These are phyloP conservation scores for Prosopis cineraria DNA, from an alignment of 306 rosid species.

Conservation along the genomic window DNA sequence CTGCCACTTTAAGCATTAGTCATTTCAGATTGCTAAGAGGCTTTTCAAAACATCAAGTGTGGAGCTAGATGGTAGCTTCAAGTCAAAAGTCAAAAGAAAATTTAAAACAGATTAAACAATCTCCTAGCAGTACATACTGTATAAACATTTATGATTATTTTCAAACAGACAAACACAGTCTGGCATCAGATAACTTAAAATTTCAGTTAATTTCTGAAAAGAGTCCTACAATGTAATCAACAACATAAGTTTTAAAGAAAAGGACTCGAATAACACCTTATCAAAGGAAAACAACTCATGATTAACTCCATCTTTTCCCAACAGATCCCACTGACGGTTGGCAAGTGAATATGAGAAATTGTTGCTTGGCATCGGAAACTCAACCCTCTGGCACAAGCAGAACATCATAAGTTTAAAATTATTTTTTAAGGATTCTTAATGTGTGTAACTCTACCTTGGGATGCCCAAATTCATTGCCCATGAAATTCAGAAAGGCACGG, in stretches of 20 bases:
- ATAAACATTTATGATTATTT: slow-evolving; percentile 18
- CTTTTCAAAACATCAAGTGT: not conserved
- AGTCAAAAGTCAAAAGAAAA: slow-evolving; percentile 9
- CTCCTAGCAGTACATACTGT: slow-evolving; percentile 19
- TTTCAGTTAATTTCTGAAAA: slow-evolving; percentile 21
- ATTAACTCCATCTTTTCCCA: slow-evolving; percentile 59
- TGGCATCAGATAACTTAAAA: not conserved
- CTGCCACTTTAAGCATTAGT: slow-evolving; percentile 13
- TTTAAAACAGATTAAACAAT: slow-evolving; percentile 31
- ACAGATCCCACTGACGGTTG: slow-evolving; percentile 84
- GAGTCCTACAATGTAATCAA: slow-evolving; percentile 20
- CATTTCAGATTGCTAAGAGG: slow-evolving; percentile 19
- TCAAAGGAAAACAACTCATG: slow-evolving; percentile 67
- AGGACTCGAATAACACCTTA: slow-evolving; percentile 52
- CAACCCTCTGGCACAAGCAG: slow-evolving; percentile 65
- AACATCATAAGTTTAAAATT: slow-evolving; percentile 38
- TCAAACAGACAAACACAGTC: not conserved
- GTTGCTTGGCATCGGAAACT: slow-evolving; percentile 86
- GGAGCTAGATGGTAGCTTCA: slow-evolving; percentile 17
- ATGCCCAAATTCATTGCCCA: slow-evolving; percentile 99
- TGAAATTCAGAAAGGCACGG: slow-evolving; percentile 88
- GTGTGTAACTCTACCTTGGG: slow-evolving; percentile 63
- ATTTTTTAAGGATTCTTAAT: slow-evolving; percentile 15
- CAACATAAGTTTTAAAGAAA: slow-evolving; percentile 19
- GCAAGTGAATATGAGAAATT: slow-evolving; percentile 80